Evolutionary conservation across 495 filamentous ascomycete genomes (phyloP), one percentile per base, ranked within the genome.

Genomic region (Penicillium tannophilum): DNA sequence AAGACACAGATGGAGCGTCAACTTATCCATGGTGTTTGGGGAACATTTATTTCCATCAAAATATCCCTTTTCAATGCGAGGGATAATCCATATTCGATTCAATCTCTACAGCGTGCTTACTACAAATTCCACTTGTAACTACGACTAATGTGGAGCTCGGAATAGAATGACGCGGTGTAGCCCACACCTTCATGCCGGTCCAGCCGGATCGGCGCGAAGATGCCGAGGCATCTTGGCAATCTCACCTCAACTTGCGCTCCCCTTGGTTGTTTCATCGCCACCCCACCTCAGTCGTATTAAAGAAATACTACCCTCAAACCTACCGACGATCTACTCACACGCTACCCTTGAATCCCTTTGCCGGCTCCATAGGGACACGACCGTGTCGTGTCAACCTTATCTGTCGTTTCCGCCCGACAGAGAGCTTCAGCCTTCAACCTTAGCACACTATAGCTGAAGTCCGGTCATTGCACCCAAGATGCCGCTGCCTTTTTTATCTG

Each of bases 181-280:
- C 42, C 16, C 23, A 20, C 17, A 45, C 14, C 12, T 14, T 16
- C 7, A 23, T 23, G 42, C 23, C 43, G 43, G 5, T 46, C 43
- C 9, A 46, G 20, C 19, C 43, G 43, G 43, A 46, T 24, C 43
- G 43, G 44, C 28, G 10, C 52, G 28, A 14, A 45, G 51, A 52
- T 52, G 56, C 61, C 61, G 61, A 63, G 61, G 61, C 41, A 56
- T 44, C 52, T 55, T 53, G 23, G n/a, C 30, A 20, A 17, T 35
- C 50, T 30, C 36, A 20, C 19, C 12, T 36, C 39, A 41, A 41
- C 16, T 41, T 17, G 31, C 33, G 19, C 52, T 39, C 52, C 42
- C 46, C 36, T 16, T 45, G 30, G 30, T 41, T 45, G 33, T 20
- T 41, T 17, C 39, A 41, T 41, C 39, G 10, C 33, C 10, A 17